Evolutionary conservation across 2,329 filamentous ascomycete genomes (phyloP), one percentile per base, ranked within the genome.

Genomic region (Penicillium sp.): DNA sequence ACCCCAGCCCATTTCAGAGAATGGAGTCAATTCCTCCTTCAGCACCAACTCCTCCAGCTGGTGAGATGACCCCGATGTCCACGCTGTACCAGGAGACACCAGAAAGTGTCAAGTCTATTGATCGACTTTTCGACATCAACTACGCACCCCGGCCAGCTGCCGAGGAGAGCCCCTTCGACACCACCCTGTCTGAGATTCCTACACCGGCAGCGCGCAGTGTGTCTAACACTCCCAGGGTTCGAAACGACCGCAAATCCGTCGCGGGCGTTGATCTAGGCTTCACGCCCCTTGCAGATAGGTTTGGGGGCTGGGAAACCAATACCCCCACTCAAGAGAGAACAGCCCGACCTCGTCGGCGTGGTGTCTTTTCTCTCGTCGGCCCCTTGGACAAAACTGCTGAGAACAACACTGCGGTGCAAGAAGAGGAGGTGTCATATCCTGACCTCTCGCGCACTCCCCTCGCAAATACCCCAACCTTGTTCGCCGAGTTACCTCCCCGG

Each of bases 261-360:
- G 47, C 53, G 40, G 60, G 53, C 35, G 55, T 47, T 27, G 70
- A 71, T 15, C 63, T 81, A 44, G 82, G 82, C 1, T 85, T 87
- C 54, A 86, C 83, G 1, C 81, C 83, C 23, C 71, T 89, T 32
- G 81, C 81, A 3, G 73, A 78, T 32, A 79, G 84, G 59, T 70
- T 88, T 4, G 78, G 73, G 50, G 75, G 77, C 23, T 89, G 86
- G 86, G 77, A 78, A 55, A 75, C 84, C 1, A 75, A 75, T 23
- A 86, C 81, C 55, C 81, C 82, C 2, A 61, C 79, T 54, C 65
- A 66, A 42, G 46, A 47, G 59, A 54, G 59, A 63, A 60, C 53
- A 46, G 59, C 38, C 20, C 58, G 56, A 47, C 59, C 55, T 29
- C 67, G 57, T 55, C 63, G 43, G 39, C 66, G 56, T 51, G 66